Conservation (phyloP, 73 alveolate genomes). For the Tetrahymena thermophila region DNA sequence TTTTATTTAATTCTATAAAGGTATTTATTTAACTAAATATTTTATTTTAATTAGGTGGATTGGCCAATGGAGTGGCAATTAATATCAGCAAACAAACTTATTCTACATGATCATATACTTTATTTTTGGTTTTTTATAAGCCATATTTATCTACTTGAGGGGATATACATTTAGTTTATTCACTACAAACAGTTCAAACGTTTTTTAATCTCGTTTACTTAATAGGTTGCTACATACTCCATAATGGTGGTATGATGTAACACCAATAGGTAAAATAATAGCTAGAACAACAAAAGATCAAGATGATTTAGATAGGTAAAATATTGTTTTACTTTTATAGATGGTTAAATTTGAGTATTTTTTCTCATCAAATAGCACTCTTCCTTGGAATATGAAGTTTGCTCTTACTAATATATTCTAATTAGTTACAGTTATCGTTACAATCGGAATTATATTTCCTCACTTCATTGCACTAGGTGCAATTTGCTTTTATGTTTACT, state of each 20-base stretch:
- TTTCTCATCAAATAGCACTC: background rate
- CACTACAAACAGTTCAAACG: slow-evolving; percentile 6
- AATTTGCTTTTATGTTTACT: background rate
- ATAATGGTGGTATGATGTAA: slow-evolving; percentile 72
- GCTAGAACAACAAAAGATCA: slow-evolving; percentile 80
- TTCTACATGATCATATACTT: background rate
- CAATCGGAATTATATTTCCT: background rate
- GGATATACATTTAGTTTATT: background rate
- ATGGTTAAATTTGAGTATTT: background rate
- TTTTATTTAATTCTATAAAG: background rate
- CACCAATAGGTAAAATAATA: slow-evolving; percentile 86
- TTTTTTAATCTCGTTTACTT: slow-evolving; percentile 67
- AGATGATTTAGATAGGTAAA: slow-evolving; percentile 19
- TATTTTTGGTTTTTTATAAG: background rate
- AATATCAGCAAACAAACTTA: background rate
- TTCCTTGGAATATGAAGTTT: background rate
- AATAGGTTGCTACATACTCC: slow-evolving; percentile 80
- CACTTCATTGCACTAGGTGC: background rate
- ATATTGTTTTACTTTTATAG: background rate
- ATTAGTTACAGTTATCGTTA: background rate
- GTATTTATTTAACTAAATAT: too few species aligned
- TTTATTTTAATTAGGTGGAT: background rate
- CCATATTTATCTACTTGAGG: slow-evolving; percentile 5
- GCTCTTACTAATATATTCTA: background rate
- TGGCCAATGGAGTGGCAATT: background rate